Evolutionary conservation across 202 grass and related monocot genomes (phyloP), one percentile per base, ranked within the genome.

Genomic region (Miscanthus sacchariflorus): DNA sequence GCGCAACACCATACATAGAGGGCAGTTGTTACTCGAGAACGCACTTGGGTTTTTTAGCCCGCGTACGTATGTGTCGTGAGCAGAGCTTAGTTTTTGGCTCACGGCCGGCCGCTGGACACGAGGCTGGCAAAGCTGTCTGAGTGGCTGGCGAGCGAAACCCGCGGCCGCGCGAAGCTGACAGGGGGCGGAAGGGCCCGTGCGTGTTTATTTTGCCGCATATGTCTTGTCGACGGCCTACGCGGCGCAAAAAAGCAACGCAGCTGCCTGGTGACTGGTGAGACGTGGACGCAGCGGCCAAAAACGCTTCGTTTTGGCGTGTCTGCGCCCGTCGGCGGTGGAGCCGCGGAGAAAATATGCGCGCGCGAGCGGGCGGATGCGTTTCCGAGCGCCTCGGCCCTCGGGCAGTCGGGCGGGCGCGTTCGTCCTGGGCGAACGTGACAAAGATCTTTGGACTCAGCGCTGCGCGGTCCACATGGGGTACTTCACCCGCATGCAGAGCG

Each of bases 381-480:
- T 23, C 4, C 68, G 23, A 27, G 69, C 59, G 71, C 69, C 28
- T 30, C 28, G 28, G 28, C 28, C 28, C 28, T 30, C 28, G 28
- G 28, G 28, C 72, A 18, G 52, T 30, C 28, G 28, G 28, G 28
- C 72, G 23, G 52, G 52, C 52, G 18, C 7, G 59, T 28, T 80
- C 68, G 85, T 76, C 85, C n/a, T 69, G 27, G 11, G 12, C 82
- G 86, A 67, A 35, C 42, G 19, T n/a, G 86, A 77, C 72, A 56
- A 64, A 77, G 6, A 78, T 59, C 71, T 65, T 82, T 66, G 82
- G n/a, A 50, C 58, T 85, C 90, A 68, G 71, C 15, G 72, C 82
- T 63, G 85, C 86, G 64, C 77, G 76, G 71, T 43, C 81, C 84
- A 77, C 83, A 78, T 87, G 89, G 89, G 84, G 74, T 56, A 46